phyloP scores from a whole-genome alignment of 495 filamentous ascomycete genomes.

The Cryomyces antarcticus region DNA sequence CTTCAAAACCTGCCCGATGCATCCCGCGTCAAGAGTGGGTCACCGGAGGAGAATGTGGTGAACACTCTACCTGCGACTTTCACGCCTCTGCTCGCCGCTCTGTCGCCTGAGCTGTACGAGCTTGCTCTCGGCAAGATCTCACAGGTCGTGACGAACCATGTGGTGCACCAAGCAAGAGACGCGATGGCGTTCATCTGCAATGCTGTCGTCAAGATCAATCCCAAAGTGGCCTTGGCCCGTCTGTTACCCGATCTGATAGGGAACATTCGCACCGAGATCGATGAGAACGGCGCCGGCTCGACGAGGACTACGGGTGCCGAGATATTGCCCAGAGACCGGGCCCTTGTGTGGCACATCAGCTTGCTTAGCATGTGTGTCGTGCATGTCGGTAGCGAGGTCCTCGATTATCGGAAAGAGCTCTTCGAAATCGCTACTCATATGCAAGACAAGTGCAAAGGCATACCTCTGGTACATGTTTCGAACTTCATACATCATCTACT shows the following conservation, averaged over 20 bases:
- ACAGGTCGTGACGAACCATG: conserved; percentile 82
- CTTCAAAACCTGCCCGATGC: conserved; percentile 89
- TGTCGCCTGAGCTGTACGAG: conserved; percentile 90
- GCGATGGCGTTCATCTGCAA: conserved; percentile 99
- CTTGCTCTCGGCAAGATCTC: conserved; percentile 79
- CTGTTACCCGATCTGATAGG: conserved; percentile 76
- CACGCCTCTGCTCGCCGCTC: conserved; percentile 68
- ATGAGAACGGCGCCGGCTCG: conserved; percentile 90
- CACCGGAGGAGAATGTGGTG: conserved; percentile 90
- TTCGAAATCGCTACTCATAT: conserved; percentile 86
- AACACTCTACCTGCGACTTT: conserved; percentile 88
- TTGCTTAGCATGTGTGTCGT: conserved; percentile 98
- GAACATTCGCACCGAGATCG: conserved; percentile 89
- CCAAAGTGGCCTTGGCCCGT: conserved; percentile 72
- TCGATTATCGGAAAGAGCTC: conserved; percentile 71
- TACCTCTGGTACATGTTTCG: conserved; percentile 84
- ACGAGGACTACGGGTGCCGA: conserved; percentile 85
- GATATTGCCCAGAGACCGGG: conserved; percentile 78
- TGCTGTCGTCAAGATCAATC: conserved; percentile 80
- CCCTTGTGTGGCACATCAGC: conserved; percentile 89
- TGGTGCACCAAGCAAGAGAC: conserved; percentile 91
- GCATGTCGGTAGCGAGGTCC: conserved; percentile 74
- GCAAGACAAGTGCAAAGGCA: conserved; percentile 83
- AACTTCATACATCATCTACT: conserved; percentile 98
- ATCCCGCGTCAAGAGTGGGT: conserved; percentile 64